phyloP scores from a whole-genome alignment of 148 eudicot species.

The Spergularia bocconei region DNA sequence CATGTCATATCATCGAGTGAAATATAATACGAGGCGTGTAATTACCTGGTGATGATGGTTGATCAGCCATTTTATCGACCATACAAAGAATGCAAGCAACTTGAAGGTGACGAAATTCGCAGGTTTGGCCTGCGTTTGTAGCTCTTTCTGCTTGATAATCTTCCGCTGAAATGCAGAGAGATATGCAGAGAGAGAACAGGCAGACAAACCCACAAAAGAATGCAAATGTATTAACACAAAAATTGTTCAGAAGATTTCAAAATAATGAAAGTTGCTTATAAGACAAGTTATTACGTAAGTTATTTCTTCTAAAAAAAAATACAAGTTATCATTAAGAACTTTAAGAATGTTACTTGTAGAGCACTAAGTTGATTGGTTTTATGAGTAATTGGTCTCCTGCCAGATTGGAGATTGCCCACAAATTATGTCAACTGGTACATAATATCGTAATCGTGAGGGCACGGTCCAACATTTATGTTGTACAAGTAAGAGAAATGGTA shows the following conservation, averaged over 20 bases:
- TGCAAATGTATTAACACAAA: background rate
- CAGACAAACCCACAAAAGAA: background rate
- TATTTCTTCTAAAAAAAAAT: background rate
- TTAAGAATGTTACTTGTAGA: constrained; percentile 19
- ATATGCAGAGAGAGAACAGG: background rate
- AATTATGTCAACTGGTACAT: constrained; percentile 5
- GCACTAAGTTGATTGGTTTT: constrained; percentile 18
- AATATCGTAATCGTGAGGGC: constrained; percentile 4
- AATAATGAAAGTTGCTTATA: too few relatives aligned
- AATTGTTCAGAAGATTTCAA: background rate
- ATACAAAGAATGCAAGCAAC: background rate
- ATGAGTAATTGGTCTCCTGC: constrained; percentile 6
- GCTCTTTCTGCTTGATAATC: constrained; percentile 5
- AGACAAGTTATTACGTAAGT: too few relatives aligned
- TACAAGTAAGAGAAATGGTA: constrained; percentile 1
- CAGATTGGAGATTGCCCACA: constrained; percentile 21
- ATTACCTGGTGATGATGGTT: constrained; percentile 3
- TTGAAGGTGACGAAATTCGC: background rate
- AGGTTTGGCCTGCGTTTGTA: background rate
- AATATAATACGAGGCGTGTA: background rate
- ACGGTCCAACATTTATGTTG: constrained; percentile 10
- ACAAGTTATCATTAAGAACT: background rate
- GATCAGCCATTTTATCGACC: constrained; percentile 7
- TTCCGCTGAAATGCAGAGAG: constrained; percentile 10
- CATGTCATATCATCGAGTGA: background rate